Percentiles rank a stretch among this genome's conserved stretches.
Conservation (phyloP, 2,329 filamentous ascomycete genomes). For the Sclerotinia nivalis region DNA sequence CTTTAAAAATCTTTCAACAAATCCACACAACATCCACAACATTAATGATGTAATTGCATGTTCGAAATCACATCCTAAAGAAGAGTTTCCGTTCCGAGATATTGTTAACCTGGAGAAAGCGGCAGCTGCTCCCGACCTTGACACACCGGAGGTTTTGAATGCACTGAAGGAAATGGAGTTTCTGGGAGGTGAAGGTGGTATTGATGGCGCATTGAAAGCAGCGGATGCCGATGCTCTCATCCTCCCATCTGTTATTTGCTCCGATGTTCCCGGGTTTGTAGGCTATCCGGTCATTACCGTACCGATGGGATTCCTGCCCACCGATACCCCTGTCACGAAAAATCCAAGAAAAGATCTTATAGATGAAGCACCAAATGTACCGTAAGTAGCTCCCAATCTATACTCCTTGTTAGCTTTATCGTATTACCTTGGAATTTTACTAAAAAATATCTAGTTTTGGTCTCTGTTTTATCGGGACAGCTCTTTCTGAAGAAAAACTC, state of each 20-base stretch:
- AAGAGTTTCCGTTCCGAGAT: too few species aligned
- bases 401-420: too few species aligned
- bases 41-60: too few species aligned
- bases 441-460: neutral
- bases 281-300: neutral
- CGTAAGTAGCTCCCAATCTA: neutral
- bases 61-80: neutral
- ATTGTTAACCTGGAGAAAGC: too few species aligned
- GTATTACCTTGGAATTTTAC: neutral
- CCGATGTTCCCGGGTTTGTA: neutral
- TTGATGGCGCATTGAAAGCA: constrained; percentile 52
- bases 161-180: constrained; percentile 40
- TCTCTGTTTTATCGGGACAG: neutral
- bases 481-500: neutral
- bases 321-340: neutral
- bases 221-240: constrained; percentile 56
- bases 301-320: neutral
- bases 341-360: neutral
- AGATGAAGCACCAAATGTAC: constrained; percentile 12
- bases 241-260: constrained; percentile 49
- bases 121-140: too few species aligned
- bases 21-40: neutral
- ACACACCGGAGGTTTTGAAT: neutral
- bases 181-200: constrained; percentile 46
- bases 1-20: too few species aligned